Conservation (phyloP, 2,329 filamentous ascomycete genomes). For the Stemphylium lycopersici region DNA sequence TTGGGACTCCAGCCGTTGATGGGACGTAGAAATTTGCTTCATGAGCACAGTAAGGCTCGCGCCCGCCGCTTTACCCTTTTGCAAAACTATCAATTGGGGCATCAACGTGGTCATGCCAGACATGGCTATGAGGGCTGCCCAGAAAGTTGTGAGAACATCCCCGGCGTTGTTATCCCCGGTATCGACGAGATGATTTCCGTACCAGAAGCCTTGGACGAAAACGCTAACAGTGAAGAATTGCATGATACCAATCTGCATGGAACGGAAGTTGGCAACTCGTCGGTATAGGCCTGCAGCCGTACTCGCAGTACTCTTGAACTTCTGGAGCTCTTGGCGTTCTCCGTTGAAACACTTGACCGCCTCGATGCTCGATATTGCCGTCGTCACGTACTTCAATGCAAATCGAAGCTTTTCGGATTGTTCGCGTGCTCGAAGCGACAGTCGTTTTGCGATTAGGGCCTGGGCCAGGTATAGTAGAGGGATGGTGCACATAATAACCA, state of each 20-base stretch:
- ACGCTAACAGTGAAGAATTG: conserved; percentile 77
- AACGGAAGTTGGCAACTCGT: conserved; percentile 70
- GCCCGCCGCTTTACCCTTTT: conserved; percentile 79
- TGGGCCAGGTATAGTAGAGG: conserved; percentile 70
- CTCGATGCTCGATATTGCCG: conserved; percentile 76
- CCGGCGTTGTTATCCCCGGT: conserved; percentile 65
- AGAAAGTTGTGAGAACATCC: conserved; percentile 82
- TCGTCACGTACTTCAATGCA: conserved; percentile 74
- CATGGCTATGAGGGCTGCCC: conserved; percentile 76
- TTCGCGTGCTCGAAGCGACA: conserved; percentile 69
- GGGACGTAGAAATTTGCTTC: conserved; percentile 41
- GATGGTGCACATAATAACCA: conserved; percentile 76
- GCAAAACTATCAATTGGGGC: conserved; percentile 76
- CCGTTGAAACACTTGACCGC: conserved; percentile 87
- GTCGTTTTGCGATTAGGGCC: conserved; percentile 62
- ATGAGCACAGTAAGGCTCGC: conserved; percentile 62
- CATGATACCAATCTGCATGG: conserved; percentile 74
- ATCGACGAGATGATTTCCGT: conserved; percentile 73
- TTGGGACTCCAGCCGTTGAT: conserved; percentile 19
- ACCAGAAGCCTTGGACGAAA: conserved; percentile 92
- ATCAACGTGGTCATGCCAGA: conserved; percentile 76
- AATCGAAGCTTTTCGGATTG: conserved; percentile 72
- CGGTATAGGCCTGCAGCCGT: conserved; percentile 68
- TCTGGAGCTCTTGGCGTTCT: conserved; percentile 69
- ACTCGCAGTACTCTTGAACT: conserved; percentile 66